These are phyloP conservation scores for Urochloa ruziziensis DNA, from an alignment of 176 grass and related monocot genomes.

Conservation along the genomic window DNA sequence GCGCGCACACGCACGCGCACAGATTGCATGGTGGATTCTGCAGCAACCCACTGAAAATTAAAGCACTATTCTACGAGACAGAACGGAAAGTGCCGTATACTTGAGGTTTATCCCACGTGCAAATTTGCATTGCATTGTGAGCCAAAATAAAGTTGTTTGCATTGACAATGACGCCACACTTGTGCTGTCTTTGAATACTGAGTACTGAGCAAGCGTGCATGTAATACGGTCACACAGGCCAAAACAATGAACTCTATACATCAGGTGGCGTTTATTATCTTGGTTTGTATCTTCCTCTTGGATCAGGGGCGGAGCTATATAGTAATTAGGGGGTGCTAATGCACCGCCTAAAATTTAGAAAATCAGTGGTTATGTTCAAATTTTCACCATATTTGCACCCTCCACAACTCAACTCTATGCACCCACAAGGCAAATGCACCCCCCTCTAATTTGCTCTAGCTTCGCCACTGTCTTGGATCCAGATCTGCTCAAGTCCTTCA, in stretches of 20 bases:
- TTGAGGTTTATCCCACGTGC: conserved; percentile 29
- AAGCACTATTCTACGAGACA: not conserved
- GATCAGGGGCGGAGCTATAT: no score
- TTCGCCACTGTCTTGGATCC: no score
- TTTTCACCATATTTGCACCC: no score
- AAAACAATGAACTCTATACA: conserved; percentile 10
- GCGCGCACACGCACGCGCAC: not conserved
- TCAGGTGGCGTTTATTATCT: not conserved
- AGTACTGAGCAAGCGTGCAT: conserved; percentile 18
- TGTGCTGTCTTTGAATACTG: not conserved
- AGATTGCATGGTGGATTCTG: conserved; percentile 21
- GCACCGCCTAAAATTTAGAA: no score
- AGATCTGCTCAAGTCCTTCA: conserved; percentile 1
- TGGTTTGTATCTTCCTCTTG: conserved; percentile 14
- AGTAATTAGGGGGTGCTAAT: no score
- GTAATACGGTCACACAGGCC: conserved; percentile 3
- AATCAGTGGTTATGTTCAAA: no score
- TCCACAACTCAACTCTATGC: no score
- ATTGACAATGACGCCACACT: not conserved
- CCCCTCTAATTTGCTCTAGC: no score
- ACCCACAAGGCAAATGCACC: no score
- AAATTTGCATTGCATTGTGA: not conserved
- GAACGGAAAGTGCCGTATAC: not conserved
- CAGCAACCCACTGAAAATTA: conserved; percentile 8
- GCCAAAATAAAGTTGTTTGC: conserved; percentile 34